Percentiles rank a stretch among this genome's conserved stretches.
These are phyloP conservation scores for Populus hybrid DNA, from an alignment of 441 rosid species.

Conservation along the genomic window DNA sequence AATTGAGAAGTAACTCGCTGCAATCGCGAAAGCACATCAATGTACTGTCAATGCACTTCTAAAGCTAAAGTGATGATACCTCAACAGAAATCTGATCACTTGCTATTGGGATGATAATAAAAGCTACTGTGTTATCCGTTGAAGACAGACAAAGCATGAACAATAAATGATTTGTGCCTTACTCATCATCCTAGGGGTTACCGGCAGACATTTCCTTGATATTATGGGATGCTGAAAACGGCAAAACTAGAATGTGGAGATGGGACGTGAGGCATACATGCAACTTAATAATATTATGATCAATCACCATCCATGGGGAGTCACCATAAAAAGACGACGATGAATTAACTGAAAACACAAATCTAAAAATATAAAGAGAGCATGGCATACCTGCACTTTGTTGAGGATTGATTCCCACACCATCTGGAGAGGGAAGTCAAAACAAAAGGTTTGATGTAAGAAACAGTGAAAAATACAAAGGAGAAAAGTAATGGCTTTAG, in stretches of 20 bases:
- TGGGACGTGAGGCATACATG: background rate
- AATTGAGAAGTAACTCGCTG: background rate
- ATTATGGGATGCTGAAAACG: background rate
- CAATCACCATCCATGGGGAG: background rate
- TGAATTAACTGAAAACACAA: background rate
- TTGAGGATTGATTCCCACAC: constrained; percentile 83
- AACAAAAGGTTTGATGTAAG: constrained; percentile 1
- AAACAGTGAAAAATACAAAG: background rate
- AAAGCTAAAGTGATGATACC: background rate
- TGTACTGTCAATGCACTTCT: background rate
- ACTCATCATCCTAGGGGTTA: background rate
- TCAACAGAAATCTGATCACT: background rate
- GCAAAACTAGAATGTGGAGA: background rate
- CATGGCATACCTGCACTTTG: constrained; percentile 68
- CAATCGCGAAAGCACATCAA: background rate
- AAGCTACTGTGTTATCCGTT: background rate
- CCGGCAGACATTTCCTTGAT: background rate
- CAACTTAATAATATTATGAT: background rate
- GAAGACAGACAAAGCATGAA: background rate
- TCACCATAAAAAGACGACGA: constrained; percentile 2
- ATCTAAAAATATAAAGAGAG: background rate
- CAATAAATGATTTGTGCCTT: background rate
- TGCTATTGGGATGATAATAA: background rate
- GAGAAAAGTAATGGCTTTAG: background rate
- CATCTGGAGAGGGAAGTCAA: constrained; percentile 45